phyloP scores from a whole-genome alignment of 2,329 filamentous ascomycete genomes.

The Thyridium curvatum region DNA sequence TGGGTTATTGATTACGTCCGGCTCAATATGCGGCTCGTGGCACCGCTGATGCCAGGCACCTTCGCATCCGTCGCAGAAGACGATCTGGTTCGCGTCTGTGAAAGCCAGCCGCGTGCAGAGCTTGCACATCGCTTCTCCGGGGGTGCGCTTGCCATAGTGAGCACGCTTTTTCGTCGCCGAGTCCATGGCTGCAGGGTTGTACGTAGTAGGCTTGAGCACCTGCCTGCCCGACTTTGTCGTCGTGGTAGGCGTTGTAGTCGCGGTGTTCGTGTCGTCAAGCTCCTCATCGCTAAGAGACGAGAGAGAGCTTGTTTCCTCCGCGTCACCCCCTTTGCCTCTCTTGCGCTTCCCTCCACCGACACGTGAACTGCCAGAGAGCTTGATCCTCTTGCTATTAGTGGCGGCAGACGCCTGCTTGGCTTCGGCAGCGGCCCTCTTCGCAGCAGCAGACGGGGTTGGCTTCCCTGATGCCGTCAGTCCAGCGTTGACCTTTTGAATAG shows the following conservation, averaged over 20 bases:
- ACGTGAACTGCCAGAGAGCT: background rate
- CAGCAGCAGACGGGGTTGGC: background rate
- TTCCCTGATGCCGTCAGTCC: slow-evolving; percentile 11
- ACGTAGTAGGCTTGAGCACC: slow-evolving; percentile 59
- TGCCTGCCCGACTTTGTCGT: slow-evolving; percentile 72
- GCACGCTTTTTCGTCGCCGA: slow-evolving; percentile 28
- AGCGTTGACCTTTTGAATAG: slow-evolving; percentile 17
- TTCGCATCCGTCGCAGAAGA: slow-evolving; percentile 81
- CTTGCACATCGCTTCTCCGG: slow-evolving; percentile 59
- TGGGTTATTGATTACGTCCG: slow-evolving; percentile 59
- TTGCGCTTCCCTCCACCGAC: slow-evolving; percentile 7
- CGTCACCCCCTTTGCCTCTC: slow-evolving; percentile 9
- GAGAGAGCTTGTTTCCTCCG: slow-evolving; percentile 11
- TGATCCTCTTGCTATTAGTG: slow-evolving; percentile 15
- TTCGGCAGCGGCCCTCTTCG: slow-evolving; percentile 2
- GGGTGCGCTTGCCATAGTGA: slow-evolving; percentile 51
- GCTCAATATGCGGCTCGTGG: slow-evolving; percentile 68
- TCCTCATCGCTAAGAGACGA: slow-evolving; percentile 8
- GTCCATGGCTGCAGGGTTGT: slow-evolving; percentile 50
- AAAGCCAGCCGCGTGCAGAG: slow-evolving; percentile 68
- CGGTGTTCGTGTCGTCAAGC: slow-evolving; percentile 14
- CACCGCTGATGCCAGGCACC: slow-evolving; percentile 76
- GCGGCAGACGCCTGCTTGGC: slow-evolving; percentile 8
- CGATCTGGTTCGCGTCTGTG: slow-evolving; percentile 69
- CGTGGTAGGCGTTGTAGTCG: slow-evolving; percentile 42